Conservation (phyloP, 345 rosid genomes). For the Corchorus capsularis region DNA sequence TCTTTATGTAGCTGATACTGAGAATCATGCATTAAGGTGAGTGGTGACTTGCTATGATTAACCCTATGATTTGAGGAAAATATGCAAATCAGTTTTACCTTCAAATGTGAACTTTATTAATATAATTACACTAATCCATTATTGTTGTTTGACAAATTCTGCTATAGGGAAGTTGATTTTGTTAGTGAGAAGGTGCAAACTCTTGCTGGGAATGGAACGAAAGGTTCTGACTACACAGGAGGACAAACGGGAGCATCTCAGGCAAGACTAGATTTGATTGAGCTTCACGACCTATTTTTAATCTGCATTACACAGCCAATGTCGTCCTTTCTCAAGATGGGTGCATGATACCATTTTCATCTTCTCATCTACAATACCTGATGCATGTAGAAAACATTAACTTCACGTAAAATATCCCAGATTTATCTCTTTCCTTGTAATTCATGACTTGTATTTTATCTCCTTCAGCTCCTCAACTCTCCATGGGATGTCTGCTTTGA, state of each 20-base stretch:
- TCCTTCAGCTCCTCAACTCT: slow-evolving; percentile 80
- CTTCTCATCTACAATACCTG: neutral
- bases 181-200: slow-evolving; percentile 74
- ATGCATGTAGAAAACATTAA: slow-evolving; percentile 1
- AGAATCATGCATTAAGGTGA: slow-evolving; percentile 94
- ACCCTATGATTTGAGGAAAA: neutral
- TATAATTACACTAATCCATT: neutral
- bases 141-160: neutral
- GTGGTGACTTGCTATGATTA: slow-evolving; percentile 14
- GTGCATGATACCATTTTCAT: slow-evolving; percentile 9
- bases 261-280: slow-evolving; percentile 42
- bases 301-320: slow-evolving; percentile 13
- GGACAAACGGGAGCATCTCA: slow-evolving; percentile 73
- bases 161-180: slow-evolving; percentile 83
- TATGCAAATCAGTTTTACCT: neutral
- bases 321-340: slow-evolving; percentile 1
- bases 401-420: slow-evolving; percentile 2
- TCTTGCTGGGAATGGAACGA: slow-evolving; percentile 93
- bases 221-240: slow-evolving; percentile 90
- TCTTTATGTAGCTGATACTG: slow-evolving; percentile 92
- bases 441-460: neutral
- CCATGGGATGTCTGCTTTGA: slow-evolving; percentile 95
- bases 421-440: slow-evolving; percentile 21
- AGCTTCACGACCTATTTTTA: neutral
- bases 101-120: neutral